A percentile compares a stretch with the other conserved stretches of the same genome.
These are phyloP conservation scores for Ustilago xerochloae DNA, from an alignment of 1,284 basidiomycete genomes.

Conservation along the genomic window DNA sequence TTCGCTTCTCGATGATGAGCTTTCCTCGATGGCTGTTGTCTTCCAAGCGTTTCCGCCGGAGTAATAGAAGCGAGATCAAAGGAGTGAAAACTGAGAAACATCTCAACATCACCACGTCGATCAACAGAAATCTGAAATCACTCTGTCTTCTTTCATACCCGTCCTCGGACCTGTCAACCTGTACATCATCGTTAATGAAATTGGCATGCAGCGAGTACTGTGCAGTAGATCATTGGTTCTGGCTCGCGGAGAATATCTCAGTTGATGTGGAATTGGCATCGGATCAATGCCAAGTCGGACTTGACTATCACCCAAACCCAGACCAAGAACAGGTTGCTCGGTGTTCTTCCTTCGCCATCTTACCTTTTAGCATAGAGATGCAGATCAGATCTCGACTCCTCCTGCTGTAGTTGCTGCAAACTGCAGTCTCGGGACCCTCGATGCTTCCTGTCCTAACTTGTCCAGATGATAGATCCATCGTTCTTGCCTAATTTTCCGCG, in stretches of 20 bases:
- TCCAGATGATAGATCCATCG: background rate
- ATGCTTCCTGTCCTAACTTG: background rate
- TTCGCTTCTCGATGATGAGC: too few species aligned
- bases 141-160: background rate
- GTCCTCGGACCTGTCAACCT: slow-evolving; percentile 6
- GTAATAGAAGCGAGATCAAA: background rate
- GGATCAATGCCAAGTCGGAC: background rate
- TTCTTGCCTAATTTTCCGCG: slow-evolving; percentile 4
- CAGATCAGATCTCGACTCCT: background rate
- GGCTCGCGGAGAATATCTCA: too few species aligned
- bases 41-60: background rate
- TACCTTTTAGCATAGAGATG: background rate
- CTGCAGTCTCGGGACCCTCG: slow-evolving; percentile 4
- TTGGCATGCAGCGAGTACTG: too few species aligned
- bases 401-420: background rate
- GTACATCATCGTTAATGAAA: too few species aligned
- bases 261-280: background rate
- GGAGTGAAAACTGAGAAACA: too few species aligned
- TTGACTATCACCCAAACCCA: too few species aligned
- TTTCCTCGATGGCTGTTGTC: too few species aligned
- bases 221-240: slow-evolving; percentile 7
- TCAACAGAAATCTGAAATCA: too few species aligned
- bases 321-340: too few species aligned
- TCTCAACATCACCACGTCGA: too few species aligned
- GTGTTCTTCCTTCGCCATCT: background rate